Percentiles rank a stretch among this genome's conserved stretches.
phyloP scores from a whole-genome alignment of 148 eudicot genomes.

The Rhododendron ferrugineum region DNA sequence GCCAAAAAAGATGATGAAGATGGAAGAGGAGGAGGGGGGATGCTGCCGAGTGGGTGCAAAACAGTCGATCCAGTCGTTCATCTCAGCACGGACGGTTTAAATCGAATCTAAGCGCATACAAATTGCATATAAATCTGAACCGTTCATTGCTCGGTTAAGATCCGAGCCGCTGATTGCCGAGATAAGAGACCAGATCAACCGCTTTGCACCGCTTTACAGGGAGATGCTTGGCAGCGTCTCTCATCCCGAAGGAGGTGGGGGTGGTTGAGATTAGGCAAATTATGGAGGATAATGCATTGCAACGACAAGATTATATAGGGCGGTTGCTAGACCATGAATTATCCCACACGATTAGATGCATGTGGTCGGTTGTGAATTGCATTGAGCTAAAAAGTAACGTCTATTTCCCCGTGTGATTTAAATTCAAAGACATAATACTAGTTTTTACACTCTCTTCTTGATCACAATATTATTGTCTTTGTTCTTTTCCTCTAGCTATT shows the following conservation, averaged over 20 bases:
- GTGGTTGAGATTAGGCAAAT: neutral
- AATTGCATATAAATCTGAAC: too few species aligned
- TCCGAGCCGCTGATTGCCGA: too few species aligned
- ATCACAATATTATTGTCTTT: neutral
- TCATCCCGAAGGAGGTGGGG: neutral
- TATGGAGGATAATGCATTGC: neutral
- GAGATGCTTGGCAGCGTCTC: too few species aligned
- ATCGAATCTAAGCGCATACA: too few species aligned
- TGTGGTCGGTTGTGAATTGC: neutral
- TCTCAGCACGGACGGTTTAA: too few species aligned
- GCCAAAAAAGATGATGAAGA: neutral
- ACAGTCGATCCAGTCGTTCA: too few species aligned
- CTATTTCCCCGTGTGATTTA: neutral
- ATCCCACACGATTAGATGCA: neutral
- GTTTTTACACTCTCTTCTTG: neutral
- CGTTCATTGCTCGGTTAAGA: too few species aligned
- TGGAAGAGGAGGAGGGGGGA: neutral
- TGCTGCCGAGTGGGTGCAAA: too few species aligned
- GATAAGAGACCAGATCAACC: too few species aligned
- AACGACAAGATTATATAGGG: neutral
- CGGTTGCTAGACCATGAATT: neutral
- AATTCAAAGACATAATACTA: too few species aligned
- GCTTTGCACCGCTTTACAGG: too few species aligned
- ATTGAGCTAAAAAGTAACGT: neutral
- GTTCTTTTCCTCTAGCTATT: neutral